Base-by-base conservation (phyloP, 768 basidiomycete species). In the Roridomyces roridus region DNA sequence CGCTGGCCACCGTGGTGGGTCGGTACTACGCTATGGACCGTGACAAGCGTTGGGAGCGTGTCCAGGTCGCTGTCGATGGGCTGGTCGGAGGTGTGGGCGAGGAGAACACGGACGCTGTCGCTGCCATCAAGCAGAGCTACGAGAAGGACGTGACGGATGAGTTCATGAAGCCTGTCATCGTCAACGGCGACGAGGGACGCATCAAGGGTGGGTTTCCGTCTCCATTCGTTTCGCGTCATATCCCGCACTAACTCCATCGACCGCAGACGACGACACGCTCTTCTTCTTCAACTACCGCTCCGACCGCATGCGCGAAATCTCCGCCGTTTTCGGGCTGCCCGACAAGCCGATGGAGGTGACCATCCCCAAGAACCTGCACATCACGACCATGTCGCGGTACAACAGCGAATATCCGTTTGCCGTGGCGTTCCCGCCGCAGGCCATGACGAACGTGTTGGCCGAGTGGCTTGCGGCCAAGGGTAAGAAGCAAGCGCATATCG, bases 221-320 rank as follows among this genome's bases (percentile, higher is more conserved):
- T 40, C 39, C 3, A 6, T 40, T 40, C 20, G 3, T 17, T 40
- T n/a, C 20, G 37, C 7, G 20, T 17, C n/a, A n/a, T 40, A n/a
- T 35, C 34, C 17, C 34, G 17, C 39, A n/a, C 17, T 2, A n/a
- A 40, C 39, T 14, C 39, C 31, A 8, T 8, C 17, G 9, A 39
- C 23, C 29, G 12, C 61, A 92, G 93, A 94, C 53, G 81, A 78
- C 36, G 95, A 96, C 71, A 96, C 94, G 0, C 68, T 97, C 4
- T 96, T 96, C 83, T 86, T 91, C 77, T 97, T 96, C 86, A 97
- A 97, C 79, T 96, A 97, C 74, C 88, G 95, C 58, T 96, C 95
- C 1, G 95, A 97, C 71, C 87, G 95, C 50, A 93, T 97, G 91
- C 86, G 95, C 40, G 95, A 97, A 74, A 89, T 96, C 59, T 81